phyloP scores from a whole-genome alignment of 176 grass and related monocot genomes.

The Tillandsia leiboldiana region DNA sequence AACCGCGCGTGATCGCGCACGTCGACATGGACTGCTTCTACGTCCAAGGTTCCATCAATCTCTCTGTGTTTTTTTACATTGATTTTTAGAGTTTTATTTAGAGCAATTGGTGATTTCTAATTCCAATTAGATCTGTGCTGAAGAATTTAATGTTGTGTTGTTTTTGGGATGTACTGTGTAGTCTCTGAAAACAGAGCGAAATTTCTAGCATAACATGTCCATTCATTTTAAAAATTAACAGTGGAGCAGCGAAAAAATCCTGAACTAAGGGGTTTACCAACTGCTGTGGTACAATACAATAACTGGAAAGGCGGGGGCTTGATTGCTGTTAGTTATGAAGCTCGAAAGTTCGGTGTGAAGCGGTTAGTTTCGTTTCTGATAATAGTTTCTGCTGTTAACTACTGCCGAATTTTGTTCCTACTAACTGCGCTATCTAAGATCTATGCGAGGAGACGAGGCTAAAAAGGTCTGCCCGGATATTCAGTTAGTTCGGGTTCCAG shows the following conservation, averaged over 20 bases:
- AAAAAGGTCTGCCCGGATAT: constrained; percentile 65
- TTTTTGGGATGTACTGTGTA: too few species aligned
- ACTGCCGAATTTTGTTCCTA: background rate
- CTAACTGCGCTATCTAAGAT: constrained; percentile 30
- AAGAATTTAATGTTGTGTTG: background rate
- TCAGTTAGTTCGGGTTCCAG: constrained; percentile 78
- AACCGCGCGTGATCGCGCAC: constrained; percentile 78
- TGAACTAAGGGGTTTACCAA: constrained; percentile 60
- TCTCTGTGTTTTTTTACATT: background rate
- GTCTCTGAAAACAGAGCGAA: too few species aligned
- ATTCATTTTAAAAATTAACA: constrained; percentile 11
- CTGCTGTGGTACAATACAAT: constrained; percentile 94
- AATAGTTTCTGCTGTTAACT: background rate
- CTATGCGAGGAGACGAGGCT: constrained; percentile 90
- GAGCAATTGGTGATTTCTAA: background rate
- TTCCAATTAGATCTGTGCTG: background rate
- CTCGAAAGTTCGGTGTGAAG: constrained; percentile 78
- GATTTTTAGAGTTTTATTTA: background rate
- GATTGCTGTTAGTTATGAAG: constrained; percentile 95
- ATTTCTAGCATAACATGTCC: background rate
- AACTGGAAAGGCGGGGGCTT: constrained; percentile 81
- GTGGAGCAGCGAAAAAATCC: constrained; percentile 80
- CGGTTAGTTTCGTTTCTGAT: constrained; percentile 33
- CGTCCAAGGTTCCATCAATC: constrained; percentile 55
- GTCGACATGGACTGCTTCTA: constrained; percentile 99